Evolutionary conservation across 1,139 yeast genomes (phyloP).

Genomic region (Meyerozyma carpophila): DNA sequence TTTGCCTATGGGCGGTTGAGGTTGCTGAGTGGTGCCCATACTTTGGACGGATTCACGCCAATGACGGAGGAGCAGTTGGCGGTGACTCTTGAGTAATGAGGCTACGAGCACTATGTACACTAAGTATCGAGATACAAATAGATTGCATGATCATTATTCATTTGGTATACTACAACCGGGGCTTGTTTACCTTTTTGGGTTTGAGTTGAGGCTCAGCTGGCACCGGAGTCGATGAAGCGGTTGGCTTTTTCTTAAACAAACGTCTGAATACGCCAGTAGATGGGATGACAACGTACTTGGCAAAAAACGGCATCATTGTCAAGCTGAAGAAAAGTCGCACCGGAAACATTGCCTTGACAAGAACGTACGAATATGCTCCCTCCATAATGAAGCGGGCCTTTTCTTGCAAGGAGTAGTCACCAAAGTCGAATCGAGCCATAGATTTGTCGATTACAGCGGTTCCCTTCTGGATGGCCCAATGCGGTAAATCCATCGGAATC

Average conservation of each 20-base stretch:
- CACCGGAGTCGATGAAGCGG: neutral
- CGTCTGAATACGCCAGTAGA: conserved; percentile 31
- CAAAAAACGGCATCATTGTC: conserved; percentile 62
- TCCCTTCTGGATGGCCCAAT: conserved; percentile 62
- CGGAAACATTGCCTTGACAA: conserved; percentile 65
- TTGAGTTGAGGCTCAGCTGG: neutral
- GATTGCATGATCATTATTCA: neutral
- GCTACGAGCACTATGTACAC: neutral
- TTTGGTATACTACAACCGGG: neutral
- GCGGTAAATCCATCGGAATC: conserved; percentile 54
- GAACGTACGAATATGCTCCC: conserved; percentile 85
- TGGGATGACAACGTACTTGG: conserved; percentile 55
- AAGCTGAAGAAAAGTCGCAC: conserved; percentile 54
- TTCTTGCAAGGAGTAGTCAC: conserved; percentile 37
- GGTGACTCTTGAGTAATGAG: conserved; percentile 29
- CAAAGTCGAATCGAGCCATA: conserved; percentile 27
- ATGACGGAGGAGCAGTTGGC: conserved; percentile 28
- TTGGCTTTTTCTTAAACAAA: conserved; percentile 6
- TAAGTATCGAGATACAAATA: neutral
- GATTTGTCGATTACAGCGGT: conserved; percentile 51
- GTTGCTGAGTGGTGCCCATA: conserved; percentile 18
- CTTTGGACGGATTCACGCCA: conserved; percentile 30
- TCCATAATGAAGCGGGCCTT: conserved; percentile 60
- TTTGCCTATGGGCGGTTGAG: conserved; percentile 31
- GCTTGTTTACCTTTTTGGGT: neutral